phyloP scores from a whole-genome alignment of 2,329 filamentous ascomycete genomes.

The Alternaria consortialis region DNA sequence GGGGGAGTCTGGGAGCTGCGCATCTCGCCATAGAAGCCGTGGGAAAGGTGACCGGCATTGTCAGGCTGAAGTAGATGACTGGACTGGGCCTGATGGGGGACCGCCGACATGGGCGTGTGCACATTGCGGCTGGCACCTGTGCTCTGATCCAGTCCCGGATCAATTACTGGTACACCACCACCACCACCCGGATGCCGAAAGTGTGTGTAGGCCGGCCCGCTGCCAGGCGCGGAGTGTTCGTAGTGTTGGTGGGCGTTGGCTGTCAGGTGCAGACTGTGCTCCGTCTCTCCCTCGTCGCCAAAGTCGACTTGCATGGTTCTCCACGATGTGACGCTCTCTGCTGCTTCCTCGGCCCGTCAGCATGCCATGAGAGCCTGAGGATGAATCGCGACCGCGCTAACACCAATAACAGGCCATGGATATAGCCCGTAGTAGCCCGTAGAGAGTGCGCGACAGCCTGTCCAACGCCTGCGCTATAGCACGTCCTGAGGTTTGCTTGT shows the following conservation, averaged over 20 bases:
- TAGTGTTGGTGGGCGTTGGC: constrained; percentile 44
- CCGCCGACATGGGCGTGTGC: constrained; percentile 47
- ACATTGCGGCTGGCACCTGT: constrained; percentile 46
- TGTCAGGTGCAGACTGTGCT: constrained; percentile 45
- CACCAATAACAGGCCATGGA: constrained; percentile 29
- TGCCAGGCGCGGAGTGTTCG: constrained; percentile 42
- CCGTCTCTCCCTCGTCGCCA: constrained; percentile 44
- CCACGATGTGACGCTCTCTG: constrained; percentile 32
- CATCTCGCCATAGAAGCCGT: constrained; percentile 52
- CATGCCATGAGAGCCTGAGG: constrained; percentile 40
- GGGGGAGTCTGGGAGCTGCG: constrained; percentile 50
- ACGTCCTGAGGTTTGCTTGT: neutral
- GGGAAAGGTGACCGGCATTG: constrained; percentile 46
- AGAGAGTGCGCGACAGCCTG: constrained; percentile 20
- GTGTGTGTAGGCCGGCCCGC: constrained; percentile 42
- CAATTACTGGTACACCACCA: constrained; percentile 46
- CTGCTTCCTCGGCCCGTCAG: constrained; percentile 37
- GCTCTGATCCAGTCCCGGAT: constrained; percentile 49
- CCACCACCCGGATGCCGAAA: constrained; percentile 43
- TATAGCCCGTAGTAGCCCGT: constrained; percentile 20
- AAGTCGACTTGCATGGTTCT: constrained; percentile 52
- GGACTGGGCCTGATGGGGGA: constrained; percentile 37
- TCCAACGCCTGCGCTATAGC: neutral
- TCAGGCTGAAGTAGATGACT: constrained; percentile 48
- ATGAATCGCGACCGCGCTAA: constrained; percentile 34